These are phyloP conservation scores for Sporothrix dimorphospora DNA, from an alignment of 2,329 filamentous ascomycete species.

Conservation along the genomic window DNA sequence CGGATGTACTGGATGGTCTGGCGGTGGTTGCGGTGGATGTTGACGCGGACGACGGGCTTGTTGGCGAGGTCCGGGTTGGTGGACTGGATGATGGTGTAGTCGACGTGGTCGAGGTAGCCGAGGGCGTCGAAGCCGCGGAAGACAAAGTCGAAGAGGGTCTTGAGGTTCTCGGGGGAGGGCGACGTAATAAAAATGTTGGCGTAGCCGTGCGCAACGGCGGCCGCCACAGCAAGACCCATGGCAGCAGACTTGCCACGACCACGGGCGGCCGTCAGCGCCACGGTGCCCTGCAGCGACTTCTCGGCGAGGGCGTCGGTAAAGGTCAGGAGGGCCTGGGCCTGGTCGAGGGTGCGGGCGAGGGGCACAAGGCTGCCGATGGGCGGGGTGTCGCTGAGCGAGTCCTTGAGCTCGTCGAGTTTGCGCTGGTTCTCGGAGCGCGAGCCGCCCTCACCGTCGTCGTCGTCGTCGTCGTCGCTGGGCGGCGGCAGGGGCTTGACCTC, in stretches of 20 bases:
- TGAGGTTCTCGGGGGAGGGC: conserved; percentile 95
- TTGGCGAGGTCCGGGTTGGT: conserved; percentile 94
- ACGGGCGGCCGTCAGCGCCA: conserved; percentile 89
- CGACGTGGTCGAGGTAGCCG: conserved; percentile 90
- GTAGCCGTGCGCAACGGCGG: conserved; percentile 93
- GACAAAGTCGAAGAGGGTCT: conserved; percentile 96
- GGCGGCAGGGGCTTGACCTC: conserved; percentile 81
- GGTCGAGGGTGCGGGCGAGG: conserved; percentile 87
- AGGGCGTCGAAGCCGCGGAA: conserved; percentile 98
- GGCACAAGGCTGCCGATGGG: conserved; percentile 83
- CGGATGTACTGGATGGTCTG: conserved; percentile 99
- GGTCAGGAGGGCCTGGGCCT: conserved; percentile 93
- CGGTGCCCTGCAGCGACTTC: conserved; percentile 92
- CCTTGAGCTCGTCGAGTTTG: conserved; percentile 86
- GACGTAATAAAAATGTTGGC: conserved; percentile 99
- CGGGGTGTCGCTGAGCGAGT: conserved; percentile 80
- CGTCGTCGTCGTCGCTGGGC: conserved; percentile 68
- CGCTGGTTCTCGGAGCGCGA: conserved; percentile 73
- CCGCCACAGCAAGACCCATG: conserved; percentile 89
- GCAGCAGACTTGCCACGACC: conserved; percentile 97
- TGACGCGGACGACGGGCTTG: conserved; percentile 96
- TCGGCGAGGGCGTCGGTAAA: conserved; percentile 96
- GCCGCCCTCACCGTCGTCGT: conserved; percentile 59
- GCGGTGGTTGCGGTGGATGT: conserved; percentile 90
- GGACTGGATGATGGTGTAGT: conserved; percentile 97